These are phyloP conservation scores for Solanum chilense DNA, from an alignment of 257 asterid genomes.

Conservation along the genomic window DNA sequence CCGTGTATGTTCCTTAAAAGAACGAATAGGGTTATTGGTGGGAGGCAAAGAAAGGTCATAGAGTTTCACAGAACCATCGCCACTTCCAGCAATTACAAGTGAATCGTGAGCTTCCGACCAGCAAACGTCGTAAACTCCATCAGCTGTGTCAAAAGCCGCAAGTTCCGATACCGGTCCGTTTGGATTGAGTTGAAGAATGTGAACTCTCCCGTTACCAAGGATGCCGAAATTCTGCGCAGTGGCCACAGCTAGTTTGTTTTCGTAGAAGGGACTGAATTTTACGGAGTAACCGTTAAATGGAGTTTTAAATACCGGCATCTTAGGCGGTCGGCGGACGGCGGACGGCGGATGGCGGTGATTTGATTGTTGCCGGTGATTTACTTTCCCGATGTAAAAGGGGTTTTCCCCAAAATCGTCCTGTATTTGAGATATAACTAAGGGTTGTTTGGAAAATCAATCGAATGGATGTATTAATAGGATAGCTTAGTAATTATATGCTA, in stretches of 20 bases:
- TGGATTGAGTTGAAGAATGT: constrained; percentile 72
- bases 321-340: constrained; percentile 6
- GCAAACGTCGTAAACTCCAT: constrained; percentile 87
- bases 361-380: not conserved
- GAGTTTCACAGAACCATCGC: constrained; percentile 87
- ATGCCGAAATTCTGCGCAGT: constrained; percentile 94
- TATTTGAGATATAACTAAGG: not conserved
- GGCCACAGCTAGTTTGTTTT: constrained; percentile 76
- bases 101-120: constrained; percentile 99
- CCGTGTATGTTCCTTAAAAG: constrained; percentile 85
- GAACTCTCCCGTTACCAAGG: constrained; percentile 94
- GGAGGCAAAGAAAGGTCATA: constrained; percentile 77
- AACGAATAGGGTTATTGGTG: constrained; percentile 74
- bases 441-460: not conserved
- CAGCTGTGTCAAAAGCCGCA: constrained; percentile 85
- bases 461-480: not conserved
- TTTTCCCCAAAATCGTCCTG: not conserved
- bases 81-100: constrained; percentile 69
- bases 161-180: constrained; percentile 40
- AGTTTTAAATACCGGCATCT: constrained; percentile 68
- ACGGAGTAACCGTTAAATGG: constrained; percentile 93
- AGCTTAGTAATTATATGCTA: too few relatives aligned
- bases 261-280: constrained; percentile 90
- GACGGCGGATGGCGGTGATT: constrained; percentile 2
- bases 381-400: not conserved